Percentiles rank a stretch among this genome's conserved stretches.
Evolutionary conservation across 495 filamentous ascomycete genomes (phyloP).

Genomic region (Aspergillus ellipticus): DNA sequence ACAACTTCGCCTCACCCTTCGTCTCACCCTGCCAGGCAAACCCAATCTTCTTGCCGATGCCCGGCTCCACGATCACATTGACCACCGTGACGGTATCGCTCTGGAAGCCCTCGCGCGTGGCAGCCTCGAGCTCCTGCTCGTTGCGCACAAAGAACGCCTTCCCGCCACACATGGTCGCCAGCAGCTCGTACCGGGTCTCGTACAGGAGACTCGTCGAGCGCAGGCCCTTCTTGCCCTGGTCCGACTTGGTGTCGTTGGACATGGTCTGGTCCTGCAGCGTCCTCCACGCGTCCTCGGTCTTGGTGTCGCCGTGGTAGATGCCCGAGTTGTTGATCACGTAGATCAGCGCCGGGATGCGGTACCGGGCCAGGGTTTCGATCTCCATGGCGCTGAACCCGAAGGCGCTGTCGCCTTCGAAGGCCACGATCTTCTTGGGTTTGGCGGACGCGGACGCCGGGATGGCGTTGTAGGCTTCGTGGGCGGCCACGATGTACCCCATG

Average conservation of each 20-base stretch:
- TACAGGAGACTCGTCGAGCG: slow-evolving; percentile 55
- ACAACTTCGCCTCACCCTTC: slow-evolving; percentile 17
- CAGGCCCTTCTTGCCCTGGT: slow-evolving; percentile 39
- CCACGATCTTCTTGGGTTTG: slow-evolving; percentile 59
- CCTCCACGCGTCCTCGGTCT: slow-evolving; percentile 37
- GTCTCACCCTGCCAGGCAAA: slow-evolving; percentile 29
- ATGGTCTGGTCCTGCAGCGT: slow-evolving; percentile 34
- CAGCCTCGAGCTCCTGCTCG: slow-evolving; percentile 49
- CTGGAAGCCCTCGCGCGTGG: slow-evolving; percentile 50
- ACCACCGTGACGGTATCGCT: slow-evolving; percentile 47
- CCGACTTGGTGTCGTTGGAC: slow-evolving; percentile 28
- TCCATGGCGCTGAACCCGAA: slow-evolving; percentile 63
- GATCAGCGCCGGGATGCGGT: slow-evolving; percentile 57
- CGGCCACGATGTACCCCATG: slow-evolving; percentile 61
- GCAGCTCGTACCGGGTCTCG: slow-evolving; percentile 55
- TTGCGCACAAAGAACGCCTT: slow-evolving; percentile 51
- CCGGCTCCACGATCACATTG: slow-evolving; percentile 59
- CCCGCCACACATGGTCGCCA: slow-evolving; percentile 56
- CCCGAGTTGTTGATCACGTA: slow-evolving; percentile 65
- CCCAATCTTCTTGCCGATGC: slow-evolving; percentile 47
- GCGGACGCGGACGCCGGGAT: slow-evolving; percentile 15
- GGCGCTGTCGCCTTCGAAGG: slow-evolving; percentile 60
- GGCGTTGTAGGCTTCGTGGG: slow-evolving; percentile 57
- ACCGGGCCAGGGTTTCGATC: slow-evolving; percentile 63
- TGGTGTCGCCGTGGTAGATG: slow-evolving; percentile 56